Evolutionary conservation across 2,329 filamentous ascomycete genomes (phyloP), one percentile per base, ranked within the genome.

Genomic region (Exophiala viscosa): DNA sequence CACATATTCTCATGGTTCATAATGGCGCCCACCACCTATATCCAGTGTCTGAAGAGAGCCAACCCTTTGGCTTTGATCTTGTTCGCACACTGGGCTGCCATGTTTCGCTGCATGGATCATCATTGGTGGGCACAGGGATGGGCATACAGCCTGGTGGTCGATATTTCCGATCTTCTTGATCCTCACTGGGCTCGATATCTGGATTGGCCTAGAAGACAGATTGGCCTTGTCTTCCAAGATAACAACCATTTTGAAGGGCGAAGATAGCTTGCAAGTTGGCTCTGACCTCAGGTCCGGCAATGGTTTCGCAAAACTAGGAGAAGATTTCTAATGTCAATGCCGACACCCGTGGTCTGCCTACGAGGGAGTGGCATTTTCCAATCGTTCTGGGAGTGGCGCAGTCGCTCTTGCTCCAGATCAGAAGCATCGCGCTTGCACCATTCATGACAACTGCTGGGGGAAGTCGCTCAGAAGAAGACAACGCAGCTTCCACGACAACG

Each of bases 91-190:
- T 63, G 60, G 60, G 58, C 59, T 17, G 60, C 57, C 6, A 54
- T 49, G 34, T 60, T 63, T 34, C 47, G 57, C 11, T 61, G 59
- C 45, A 61, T 63, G 52, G 60, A 63, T 48, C 60, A 63, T 49
- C 56, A 61, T 33, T 63, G 60, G 60, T 63, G 60, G 60, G 60
- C 59, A 9, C 53, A 53, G 7, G 60, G 60, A 18, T 63, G 60
- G 60, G 55, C 57, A n/a, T 58, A 61, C 48, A 60, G 49, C 18
- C 50, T 63, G 34, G 59, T 63, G 3, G 43, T 52, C 28, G 60
- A 61, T 42, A 52, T 61, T n/a, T 59, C 58, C 3, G 46, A 47
- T 48, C 50, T 60, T 35, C 49, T 63, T 5, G 60, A 61, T 49
- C 51, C 54, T 33, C 28, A 47, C 20, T 63, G 59, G 60, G 38